These are phyloP conservation scores for Ceratobasidium sp. DNA, from an alignment of 1,284 basidiomycete genomes.

Conservation along the genomic window DNA sequence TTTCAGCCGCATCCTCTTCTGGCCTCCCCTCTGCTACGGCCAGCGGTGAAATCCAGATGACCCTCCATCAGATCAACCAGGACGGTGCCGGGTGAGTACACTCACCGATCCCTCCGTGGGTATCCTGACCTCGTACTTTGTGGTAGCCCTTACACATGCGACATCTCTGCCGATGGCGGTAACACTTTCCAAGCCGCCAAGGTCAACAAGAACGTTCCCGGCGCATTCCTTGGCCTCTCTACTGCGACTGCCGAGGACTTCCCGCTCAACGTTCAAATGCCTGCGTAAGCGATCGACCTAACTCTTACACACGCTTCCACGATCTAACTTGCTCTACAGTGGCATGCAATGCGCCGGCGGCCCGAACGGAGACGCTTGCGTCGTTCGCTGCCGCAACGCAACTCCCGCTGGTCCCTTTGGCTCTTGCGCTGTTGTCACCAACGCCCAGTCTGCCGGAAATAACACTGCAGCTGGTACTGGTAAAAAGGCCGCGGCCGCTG, in stretches of 20 bases:
- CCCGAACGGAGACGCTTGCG: slow-evolving; percentile 31
- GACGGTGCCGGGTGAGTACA: slow-evolving; percentile 32
- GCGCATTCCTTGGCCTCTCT: slow-evolving; percentile 40
- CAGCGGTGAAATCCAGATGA: slow-evolving; percentile 27
- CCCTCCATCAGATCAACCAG: slow-evolving; percentile 34
- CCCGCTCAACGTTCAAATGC: slow-evolving; percentile 42
- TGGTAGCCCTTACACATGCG: slow-evolving; percentile 16
- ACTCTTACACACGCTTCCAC: not conserved
- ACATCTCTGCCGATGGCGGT: slow-evolving; percentile 41
- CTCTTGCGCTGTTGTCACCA: slow-evolving; percentile 23
- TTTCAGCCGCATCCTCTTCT: slow-evolving; percentile 25
- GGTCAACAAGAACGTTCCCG: slow-evolving; percentile 45
- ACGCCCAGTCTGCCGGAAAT: not conserved
- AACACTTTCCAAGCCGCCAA: slow-evolving; percentile 41
- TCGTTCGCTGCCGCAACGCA: slow-evolving; percentile 35
- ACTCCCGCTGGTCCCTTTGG: slow-evolving; percentile 37
- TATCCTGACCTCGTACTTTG: not conserved
- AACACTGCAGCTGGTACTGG: not conserved
- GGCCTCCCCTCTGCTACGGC: slow-evolving; percentile 23
- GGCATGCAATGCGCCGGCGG: slow-evolving; percentile 36
- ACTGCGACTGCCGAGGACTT: slow-evolving; percentile 44
- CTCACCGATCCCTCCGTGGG: not conserved
- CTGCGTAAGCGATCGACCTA: slow-evolving; percentile 38
- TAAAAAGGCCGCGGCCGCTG: not conserved
- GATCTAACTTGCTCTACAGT: not conserved